Conservation (phyloP, 352 stramenopile genomes). For the Pythium periplocum region DNA sequence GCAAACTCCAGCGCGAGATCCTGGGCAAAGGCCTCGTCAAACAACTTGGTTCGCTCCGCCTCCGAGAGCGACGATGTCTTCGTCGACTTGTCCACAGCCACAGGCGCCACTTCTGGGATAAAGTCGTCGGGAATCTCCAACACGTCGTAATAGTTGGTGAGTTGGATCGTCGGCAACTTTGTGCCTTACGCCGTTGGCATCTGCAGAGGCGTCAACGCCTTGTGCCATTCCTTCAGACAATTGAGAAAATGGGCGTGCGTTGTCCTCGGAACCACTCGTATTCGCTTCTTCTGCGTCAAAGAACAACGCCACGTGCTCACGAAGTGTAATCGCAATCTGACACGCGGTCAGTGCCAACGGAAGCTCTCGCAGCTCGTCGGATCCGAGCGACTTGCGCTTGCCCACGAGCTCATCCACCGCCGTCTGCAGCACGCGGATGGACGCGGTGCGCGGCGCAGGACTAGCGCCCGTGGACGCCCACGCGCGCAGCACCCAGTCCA, state of each 20-base stretch:
- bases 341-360: not conserved
- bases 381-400: not conserved
- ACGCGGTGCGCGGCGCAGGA: not conserved
- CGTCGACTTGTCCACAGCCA: not conserved
- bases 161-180: not conserved
- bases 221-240: not conserved
- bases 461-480: not conserved
- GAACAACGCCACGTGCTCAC: not conserved
- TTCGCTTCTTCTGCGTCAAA: not conserved
- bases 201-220: not conserved
- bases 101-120: not conserved
- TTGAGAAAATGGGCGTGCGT: constrained; percentile 1
- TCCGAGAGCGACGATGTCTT: not conserved
- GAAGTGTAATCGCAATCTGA: not conserved
- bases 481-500: not conserved
- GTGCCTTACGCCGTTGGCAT: not conserved
- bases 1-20: constrained; percentile 18
- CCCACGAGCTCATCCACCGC: not conserved
- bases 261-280: not conserved
- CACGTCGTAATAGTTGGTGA: constrained; percentile 4
- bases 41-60: constrained; percentile 4
- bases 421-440: not conserved
- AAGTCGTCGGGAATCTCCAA: not conserved
- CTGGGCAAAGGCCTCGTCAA: constrained; percentile 21
- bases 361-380: not conserved